Base-by-base conservation (phyloP, 805 yeast species). In the Wickerhamia fluorescens region DNA sequence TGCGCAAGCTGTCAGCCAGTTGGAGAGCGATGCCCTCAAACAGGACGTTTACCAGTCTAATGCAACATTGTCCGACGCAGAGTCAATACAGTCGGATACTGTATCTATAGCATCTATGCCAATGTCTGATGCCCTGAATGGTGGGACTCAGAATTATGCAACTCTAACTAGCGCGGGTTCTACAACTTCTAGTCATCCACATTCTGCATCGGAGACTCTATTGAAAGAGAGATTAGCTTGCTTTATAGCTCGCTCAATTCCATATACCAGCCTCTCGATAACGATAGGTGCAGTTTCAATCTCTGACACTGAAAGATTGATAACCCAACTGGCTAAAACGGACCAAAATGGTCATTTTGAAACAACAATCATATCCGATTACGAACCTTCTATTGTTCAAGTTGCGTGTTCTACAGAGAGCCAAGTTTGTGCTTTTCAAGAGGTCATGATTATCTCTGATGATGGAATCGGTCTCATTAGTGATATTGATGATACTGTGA, bases 401-500 rank as follows among this genome's bases (percentile, higher is more conserved):
- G 79, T 71, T 8, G 51, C 67, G 3, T 64, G 77, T 1, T 39
- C 54, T 0, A 46, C 56, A 4, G 71, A 75, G 35, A 71, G 73
- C 14, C 54, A 67, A 8, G 58, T 74, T 6, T 58, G 66, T 30
- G 54, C 63, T 3, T 62, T 69, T 28, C 65, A 66, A 31, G 71
- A 71, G 16, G 52, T 68, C 2, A 54, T 61, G 28, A 42, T 67
- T 18, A 61, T 75, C 8, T 54, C 61, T 3, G 33, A 36, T 25
- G 31, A 47, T 0, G 92, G 94, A 0, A 59, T 78, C 14, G 84
- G 83, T 8, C 53, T 92, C 2, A 87, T 92, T 14, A 78, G 88
- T 44, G 99, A 92, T 52, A 78, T 92, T 23, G 99, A 92, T 50
- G 99, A 92, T 49, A 92, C 99, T 0, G 77, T 89, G 20, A 82